These are phyloP conservation scores for Sarocladiaceae sp. DNA, from an alignment of 2,329 filamentous ascomycete species.

Conservation along the genomic window DNA sequence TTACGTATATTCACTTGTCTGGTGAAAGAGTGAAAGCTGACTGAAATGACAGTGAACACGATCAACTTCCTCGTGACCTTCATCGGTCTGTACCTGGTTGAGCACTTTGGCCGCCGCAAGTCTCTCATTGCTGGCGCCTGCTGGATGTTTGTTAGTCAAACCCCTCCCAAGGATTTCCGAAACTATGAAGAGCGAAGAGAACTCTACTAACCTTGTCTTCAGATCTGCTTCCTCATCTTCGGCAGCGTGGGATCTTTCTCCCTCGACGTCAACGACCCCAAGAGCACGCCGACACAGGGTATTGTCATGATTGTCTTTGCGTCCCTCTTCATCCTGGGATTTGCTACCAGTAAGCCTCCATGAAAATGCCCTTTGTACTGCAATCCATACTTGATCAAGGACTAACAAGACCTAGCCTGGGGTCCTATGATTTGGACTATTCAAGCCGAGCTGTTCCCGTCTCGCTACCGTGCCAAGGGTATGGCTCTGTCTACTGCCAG, in stretches of 20 bases:
- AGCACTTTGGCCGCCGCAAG: conserved; percentile 58
- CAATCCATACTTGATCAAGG: too few relatives aligned
- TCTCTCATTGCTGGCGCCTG: conserved; percentile 56
- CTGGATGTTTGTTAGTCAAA: conserved; percentile 43
- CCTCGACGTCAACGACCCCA: conserved; percentile 29
- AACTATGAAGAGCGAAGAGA: neutral
- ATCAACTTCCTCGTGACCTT: conserved; percentile 65
- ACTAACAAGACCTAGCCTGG: too few relatives aligned
- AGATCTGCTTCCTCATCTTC: conserved; percentile 52
- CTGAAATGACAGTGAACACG: conserved; percentile 36
- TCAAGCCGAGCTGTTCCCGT: conserved; percentile 59
- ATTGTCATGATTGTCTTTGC: conserved; percentile 59
- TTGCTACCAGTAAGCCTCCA: conserved; percentile 43
- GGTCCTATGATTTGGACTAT: conserved; percentile 60
- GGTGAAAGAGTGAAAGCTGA: neutral
- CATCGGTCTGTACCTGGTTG: conserved; percentile 62
- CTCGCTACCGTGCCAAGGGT: conserved; percentile 52
- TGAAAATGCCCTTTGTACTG: too few relatives aligned
- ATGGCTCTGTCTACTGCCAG: conserved; percentile 55
- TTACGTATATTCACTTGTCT: neutral
- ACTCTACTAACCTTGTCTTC: neutral
- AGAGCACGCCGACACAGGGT: conserved; percentile 36
- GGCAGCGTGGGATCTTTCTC: conserved; percentile 46
- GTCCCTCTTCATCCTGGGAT: conserved; percentile 57
- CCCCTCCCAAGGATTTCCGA: neutral